phyloP scores from a whole-genome alignment of 768 basidiomycete species.

The Trametes maxima region DNA sequence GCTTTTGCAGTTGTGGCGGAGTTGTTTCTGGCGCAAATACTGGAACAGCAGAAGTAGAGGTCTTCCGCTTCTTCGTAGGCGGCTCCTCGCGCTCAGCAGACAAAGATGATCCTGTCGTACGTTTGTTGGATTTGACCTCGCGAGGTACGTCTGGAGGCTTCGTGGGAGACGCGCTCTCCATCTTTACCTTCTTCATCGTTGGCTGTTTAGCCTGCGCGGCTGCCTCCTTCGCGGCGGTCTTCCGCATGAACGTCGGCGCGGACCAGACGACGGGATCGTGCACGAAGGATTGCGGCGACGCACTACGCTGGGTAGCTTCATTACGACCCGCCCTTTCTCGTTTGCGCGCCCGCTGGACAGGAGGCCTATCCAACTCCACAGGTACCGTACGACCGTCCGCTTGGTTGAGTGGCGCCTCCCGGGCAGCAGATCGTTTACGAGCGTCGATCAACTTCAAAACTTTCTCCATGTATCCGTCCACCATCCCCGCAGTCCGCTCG shows the following conservation, averaged over 20 bases:
- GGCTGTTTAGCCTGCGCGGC: not conserved
- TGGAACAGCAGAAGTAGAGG: not conserved
- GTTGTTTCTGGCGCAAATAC: not conserved
- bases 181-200: not conserved
- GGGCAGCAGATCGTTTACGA: not conserved
- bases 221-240: not conserved
- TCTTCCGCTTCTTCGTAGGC: constrained; percentile 18
- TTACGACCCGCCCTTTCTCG: not conserved
- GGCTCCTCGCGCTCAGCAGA: not conserved
- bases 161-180: not conserved
- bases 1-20: not conserved
- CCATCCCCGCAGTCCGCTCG: constrained; percentile 20
- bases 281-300: not conserved
- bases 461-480: constrained; percentile 4
- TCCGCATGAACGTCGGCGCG: constrained; percentile 22
- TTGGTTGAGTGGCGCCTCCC: too few species aligned
- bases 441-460: not conserved
- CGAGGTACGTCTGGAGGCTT: not conserved
- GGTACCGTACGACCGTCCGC: not conserved
- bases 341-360: not conserved
- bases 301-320: not conserved
- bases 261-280: constrained; percentile 26
- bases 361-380: not conserved
- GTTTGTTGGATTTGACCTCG: not conserved
- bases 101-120: not conserved